Evolutionary conservation across 768 basidiomycete genomes (phyloP).

Genomic region (Termitomyces sp.): DNA sequence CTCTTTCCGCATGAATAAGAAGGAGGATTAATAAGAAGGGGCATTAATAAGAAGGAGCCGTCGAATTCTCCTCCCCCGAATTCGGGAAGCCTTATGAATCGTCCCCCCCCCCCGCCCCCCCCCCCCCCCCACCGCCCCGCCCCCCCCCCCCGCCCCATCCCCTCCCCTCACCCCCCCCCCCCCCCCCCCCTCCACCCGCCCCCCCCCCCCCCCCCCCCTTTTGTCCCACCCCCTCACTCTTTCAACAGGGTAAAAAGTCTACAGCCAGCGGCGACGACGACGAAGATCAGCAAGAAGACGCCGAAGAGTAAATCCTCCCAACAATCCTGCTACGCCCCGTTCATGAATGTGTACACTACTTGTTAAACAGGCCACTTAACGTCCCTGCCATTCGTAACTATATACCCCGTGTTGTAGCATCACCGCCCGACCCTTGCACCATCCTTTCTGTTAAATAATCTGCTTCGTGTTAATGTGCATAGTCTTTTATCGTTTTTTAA

Average conservation of each 20-base stretch:
- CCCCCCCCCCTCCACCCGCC: too few relatives aligned
- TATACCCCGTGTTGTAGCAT: conserved; percentile 11
- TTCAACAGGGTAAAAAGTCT: conserved; percentile 21
- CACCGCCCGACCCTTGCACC: too few relatives aligned
- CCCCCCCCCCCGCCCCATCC: too few relatives aligned
- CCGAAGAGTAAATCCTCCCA: conserved; percentile 20
- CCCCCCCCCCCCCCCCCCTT: too few relatives aligned
- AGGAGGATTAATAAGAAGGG: too few relatives aligned
- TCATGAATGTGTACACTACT: conserved; percentile 5
- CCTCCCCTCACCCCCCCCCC: too few relatives aligned
- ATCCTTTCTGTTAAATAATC: not conserved
- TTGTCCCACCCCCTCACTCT: not conserved
- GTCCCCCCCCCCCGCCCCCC: too few relatives aligned
- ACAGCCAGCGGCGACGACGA: conserved; percentile 27
- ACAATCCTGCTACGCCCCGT: not conserved
- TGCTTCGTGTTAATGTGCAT: conserved; percentile 4
- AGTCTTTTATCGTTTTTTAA: not conserved
- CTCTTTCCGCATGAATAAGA: too few relatives aligned
- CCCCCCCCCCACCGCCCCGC: too few relatives aligned
- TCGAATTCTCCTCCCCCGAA: too few relatives aligned
- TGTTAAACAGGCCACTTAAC: conserved; percentile 5
- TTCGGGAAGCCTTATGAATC: too few relatives aligned
- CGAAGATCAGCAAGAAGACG: conserved; percentile 24
- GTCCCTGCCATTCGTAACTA: conserved; percentile 2
- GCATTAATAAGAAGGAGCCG: too few relatives aligned